These are phyloP conservation scores for Mariannaea elegans DNA, from an alignment of 2,329 filamentous ascomycete species.

Conservation along the genomic window DNA sequence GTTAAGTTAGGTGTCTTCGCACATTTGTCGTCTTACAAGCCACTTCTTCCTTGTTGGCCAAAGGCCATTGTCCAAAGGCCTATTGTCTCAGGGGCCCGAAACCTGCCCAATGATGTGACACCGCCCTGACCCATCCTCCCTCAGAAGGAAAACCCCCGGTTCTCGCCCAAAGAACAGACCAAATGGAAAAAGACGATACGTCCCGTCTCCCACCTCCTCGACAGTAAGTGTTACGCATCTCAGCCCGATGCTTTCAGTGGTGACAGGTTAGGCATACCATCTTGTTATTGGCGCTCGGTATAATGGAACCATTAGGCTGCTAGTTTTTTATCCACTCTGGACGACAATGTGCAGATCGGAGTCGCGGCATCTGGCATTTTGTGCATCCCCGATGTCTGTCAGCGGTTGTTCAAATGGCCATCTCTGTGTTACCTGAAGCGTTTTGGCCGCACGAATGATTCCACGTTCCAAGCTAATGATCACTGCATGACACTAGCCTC, in stretches of 20 bases:
- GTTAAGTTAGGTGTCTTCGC: neutral
- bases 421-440: slow-evolving; percentile 8
- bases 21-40: slow-evolving; percentile 1
- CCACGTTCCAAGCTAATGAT: neutral
- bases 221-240: neutral
- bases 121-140: neutral
- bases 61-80: neutral
- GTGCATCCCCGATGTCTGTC: slow-evolving; percentile 21
- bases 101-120: neutral
- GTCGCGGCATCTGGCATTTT: slow-evolving; percentile 28
- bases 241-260: neutral
- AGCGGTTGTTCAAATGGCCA: slow-evolving; percentile 3
- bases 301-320: neutral
- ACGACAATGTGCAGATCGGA: slow-evolving; percentile 30
- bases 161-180: neutral
- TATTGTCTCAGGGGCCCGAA: neutral
- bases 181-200: neutral
- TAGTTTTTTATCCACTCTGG: slow-evolving; percentile 3
- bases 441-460: neutral
- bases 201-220: neutral
- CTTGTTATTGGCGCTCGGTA: neutral
- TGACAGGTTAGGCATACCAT: neutral
- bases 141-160: neutral
- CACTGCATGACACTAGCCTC: neutral
- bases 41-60: neutral